Evolutionary conservation across 1,139 yeast genomes (phyloP), one percentile per base, ranked within the genome.

Genomic region (Tardiomyces digboiensis): DNA sequence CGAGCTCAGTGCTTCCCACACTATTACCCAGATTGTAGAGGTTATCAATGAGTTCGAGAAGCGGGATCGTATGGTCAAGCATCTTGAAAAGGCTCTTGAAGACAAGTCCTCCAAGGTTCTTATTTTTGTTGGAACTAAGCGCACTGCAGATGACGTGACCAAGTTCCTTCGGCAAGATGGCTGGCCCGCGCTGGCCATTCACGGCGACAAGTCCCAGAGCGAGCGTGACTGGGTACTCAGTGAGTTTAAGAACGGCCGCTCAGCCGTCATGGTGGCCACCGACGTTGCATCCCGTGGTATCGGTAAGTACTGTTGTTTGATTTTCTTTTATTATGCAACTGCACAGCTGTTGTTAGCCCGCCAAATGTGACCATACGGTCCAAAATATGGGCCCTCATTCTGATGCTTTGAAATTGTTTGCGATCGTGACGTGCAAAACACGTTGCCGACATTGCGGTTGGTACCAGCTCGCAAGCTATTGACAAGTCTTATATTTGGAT

Each of bases 241-340:
- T 56, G 96, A 91, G 70, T 91, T 91, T 75, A 85, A 83, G 75
- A 65, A 79, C 49, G 97, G 97, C 56, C 83, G 82, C 65, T 80
- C 94, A 46, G 96, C 97, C 54, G 83, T 91, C 62, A 88, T 91
- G 97, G 96, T 89, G 65, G 98, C 98, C 52, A 91, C 98, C 56
- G 98, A 91, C 70, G 98, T 91, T 67, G 98, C 98, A 50, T 96
- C 98, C 55, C 87, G 98, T 78, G 98, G 98, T 80, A 89, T 91
- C 75, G 98, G 96, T 88, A 87, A 72, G 97, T 85, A 68, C 12
- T 26, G 33, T 5, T 26, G 12, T 26, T 8, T 68, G 50, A 52
- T 21, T 38, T 10, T 10, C 12, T 22, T 22, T 22, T 22, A 8
- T n/a, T n/a, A n/a, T n/a, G n/a, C n/a, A n/a, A n/a, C n/a, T n/a